A percentile compares a stretch with the other conserved stretches of the same genome.
Conservation (phyloP, 1,284 basidiomycete genomes). For the Sporisorium sorghi region DNA sequence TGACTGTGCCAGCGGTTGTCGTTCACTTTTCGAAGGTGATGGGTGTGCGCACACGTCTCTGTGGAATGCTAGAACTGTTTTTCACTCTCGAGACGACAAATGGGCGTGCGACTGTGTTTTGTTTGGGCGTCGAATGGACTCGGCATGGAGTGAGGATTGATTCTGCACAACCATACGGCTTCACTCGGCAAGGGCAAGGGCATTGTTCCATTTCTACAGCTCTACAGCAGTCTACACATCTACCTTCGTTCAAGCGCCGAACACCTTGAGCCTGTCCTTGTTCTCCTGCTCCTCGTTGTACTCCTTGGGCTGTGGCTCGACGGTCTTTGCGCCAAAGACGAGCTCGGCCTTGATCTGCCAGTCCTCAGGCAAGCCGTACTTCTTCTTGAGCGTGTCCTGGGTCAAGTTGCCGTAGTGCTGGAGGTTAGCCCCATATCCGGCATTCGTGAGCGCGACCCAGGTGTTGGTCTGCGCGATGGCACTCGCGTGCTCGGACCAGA, state of each 20-base stretch:
- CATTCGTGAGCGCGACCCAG: slow-evolving; percentile 71
- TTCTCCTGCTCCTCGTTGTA: slow-evolving; percentile 35
- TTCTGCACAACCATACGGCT: background rate
- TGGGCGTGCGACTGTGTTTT: background rate
- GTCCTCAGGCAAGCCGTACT: slow-evolving; percentile 68
- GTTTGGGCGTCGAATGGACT: background rate
- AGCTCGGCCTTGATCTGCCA: slow-evolving; percentile 71
- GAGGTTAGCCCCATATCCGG: slow-evolving; percentile 72
- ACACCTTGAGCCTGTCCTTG: slow-evolving; percentile 25
- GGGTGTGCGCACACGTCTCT: no score
- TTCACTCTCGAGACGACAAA: background rate
- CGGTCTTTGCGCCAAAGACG: slow-evolving; percentile 70
- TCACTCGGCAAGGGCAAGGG: no score
- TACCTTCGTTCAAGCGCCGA: slow-evolving; percentile 13
- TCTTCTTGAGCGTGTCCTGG: slow-evolving; percentile 58
- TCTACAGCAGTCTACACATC: background rate
- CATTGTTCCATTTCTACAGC: background rate
- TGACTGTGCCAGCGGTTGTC: no score
- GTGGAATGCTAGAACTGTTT: slow-evolving; percentile 14
- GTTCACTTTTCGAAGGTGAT: no score
- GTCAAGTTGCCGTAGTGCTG: slow-evolving; percentile 68
- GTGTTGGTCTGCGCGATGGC: slow-evolving; percentile 70
- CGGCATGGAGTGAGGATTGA: no score
- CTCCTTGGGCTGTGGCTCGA: slow-evolving; percentile 29
- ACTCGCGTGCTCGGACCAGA: slow-evolving; percentile 50